phyloP scores from a whole-genome alignment of 192 early-diverging fungal species.

The Mortierella hygrophila region DNA sequence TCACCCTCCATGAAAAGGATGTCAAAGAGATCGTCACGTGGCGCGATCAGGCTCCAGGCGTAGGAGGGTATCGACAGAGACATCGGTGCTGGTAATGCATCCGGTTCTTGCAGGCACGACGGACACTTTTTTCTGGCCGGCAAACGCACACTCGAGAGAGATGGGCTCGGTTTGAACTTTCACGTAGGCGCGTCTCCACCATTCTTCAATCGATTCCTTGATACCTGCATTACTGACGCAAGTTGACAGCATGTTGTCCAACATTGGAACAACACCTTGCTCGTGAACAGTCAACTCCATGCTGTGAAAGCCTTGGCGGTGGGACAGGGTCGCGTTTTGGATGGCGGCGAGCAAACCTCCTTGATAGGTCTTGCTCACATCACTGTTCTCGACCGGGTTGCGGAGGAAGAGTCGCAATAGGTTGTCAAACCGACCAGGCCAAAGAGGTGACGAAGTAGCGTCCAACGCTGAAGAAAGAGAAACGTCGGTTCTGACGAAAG shows the following conservation, averaged over 20 bases:
- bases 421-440: constrained; percentile 1
- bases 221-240: constrained; percentile 20
- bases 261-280: background rate
- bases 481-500: background rate
- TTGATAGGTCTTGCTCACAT: constrained; percentile 20
- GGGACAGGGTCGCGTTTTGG: constrained; percentile 6
- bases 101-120: background rate
- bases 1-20: constrained; percentile 1
- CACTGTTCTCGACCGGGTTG: constrained; percentile 25
- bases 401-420: constrained; percentile 10
- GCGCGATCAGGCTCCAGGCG: constrained; percentile 18
- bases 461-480: background rate
- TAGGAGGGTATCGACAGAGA: constrained; percentile 2
- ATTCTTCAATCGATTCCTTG: constrained; percentile 11
- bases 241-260: constrained; percentile 12
- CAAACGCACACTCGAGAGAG: constrained; percentile 29
- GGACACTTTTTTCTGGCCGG: background rate
- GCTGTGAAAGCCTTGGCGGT: constrained; percentile 1
- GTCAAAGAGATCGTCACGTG: constrained; percentile 1
- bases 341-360: constrained; percentile 11
- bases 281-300: constrained; percentile 5
- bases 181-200: constrained; percentile 4
- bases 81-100: background rate
- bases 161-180: constrained; percentile 2
- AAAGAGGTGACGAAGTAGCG: background rate